Base-by-base conservation (phyloP, 164 flowering plant species). In the Umbilicus rupestris region DNA sequence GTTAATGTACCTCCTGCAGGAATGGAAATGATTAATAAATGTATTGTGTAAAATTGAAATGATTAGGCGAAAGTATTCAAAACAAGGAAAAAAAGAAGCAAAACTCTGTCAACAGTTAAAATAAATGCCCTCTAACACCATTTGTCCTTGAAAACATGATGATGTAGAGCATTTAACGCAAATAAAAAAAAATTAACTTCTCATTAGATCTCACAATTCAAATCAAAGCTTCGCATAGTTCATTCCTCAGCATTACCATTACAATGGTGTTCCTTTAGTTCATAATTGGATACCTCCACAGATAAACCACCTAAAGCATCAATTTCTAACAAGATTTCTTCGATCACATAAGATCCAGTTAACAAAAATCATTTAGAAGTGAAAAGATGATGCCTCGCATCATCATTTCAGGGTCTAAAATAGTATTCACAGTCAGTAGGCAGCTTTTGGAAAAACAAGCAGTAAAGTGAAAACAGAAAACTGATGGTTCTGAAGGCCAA, bases 61-160 rank as follows among this genome's bases (percentile, higher is more conserved):
- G 16, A 41, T 41, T 41, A 68, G 69, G 50, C 42, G 52, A 64
- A 57, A 52, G 64, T 37, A 72, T 33, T 46, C 26, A 52, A 69
- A 72, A 69, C 57, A 24, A 45, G 68, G 68, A 71, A 66, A 47
- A 71, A 20, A 0, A 64, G 29, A 29, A 57, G 62, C 16, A 29
- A 66, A 31, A 19, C 30, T 28, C 19, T 52, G 59, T 46, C 67
- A 46, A 42, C 19, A 41, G 2, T 65, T 58, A 15, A 65, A 29
- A 64, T 30, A 63, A 62, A n/a, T n/a, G n/a, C n/a, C n/a, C n/a
- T n/a, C n/a, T 14, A 45, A 16, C n/a, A 47, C 24, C 22, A 47
- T n/a, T 22, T 6, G 4, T 22, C 26, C 55, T 47, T 7, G 2
- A n/a, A 47, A 47, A 47, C 10, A 20, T 47, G 55, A 22, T 10